Evolutionary conservation across 2,329 filamentous ascomycete species (phyloP), one percentile per base, ranked within the genome.

Genomic region (Lasiodiplodia hormozganensis): DNA sequence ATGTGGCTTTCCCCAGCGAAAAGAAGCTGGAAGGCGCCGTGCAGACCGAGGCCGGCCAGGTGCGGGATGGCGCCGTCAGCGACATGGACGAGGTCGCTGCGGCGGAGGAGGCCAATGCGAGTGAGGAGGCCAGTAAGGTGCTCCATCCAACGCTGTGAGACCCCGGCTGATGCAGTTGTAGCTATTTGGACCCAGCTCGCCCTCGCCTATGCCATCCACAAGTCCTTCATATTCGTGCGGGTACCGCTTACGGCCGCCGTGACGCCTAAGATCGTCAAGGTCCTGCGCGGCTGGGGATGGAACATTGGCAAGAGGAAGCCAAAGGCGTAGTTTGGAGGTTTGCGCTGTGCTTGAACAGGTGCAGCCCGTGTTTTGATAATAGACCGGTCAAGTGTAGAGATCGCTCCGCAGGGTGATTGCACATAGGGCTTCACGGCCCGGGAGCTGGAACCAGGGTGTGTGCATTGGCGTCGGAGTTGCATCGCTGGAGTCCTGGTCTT

Each of bases 181-280:
- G 88, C 87, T 74, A 83, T 91, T 62, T 90, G 88, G 88, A 98
- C 96, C 10, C 94, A 97, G 77, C 84, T 99, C 36, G 94, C 93
- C 18, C 86, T 99, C 60, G 96, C 96, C 14, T 99, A 99, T 77
- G 95, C 95, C 34, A 93, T 99, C 69, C 96, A 99, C 85, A 99
- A 99, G 83, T 96, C 92, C 74, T 93, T 98, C 80, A 97, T 99
- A 75, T 97, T 99, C 80, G 80, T 98, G 72, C 89, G 96, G n/a
- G 93, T 99, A 11, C 96, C 96, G 10, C 82, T 98, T 71, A 96
- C 96, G 1, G 94, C 93, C 14, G 95, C 94, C 2, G 86, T 98
- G 40, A 94, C 93, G 10, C 96, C 96, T 1, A 97, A 96, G 81
- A 90, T 98, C n/a, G 96, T 97, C 75, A 96, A 93, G 81, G 88